A percentile compares a stretch with the other conserved stretches of the same genome.
These are phyloP conservation scores for Lentinula aciculospora DNA, from an alignment of 768 basidiomycete species.

Conservation along the genomic window DNA sequence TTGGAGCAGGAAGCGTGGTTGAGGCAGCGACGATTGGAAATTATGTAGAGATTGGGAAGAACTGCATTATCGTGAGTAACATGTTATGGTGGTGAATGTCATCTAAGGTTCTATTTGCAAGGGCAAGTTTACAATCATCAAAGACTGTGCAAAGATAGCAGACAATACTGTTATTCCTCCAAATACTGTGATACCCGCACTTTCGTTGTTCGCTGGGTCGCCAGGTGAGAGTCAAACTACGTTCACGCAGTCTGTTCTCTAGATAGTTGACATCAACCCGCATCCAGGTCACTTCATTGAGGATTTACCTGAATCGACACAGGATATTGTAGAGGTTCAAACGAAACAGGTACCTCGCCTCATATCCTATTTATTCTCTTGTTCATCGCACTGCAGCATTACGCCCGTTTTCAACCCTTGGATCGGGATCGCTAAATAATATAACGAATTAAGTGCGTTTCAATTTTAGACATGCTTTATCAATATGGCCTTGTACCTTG, in stretches of 20 bases:
- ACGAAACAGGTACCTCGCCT: slow-evolving; percentile 50
- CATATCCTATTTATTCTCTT: too few species aligned
- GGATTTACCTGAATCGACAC: slow-evolving; percentile 90
- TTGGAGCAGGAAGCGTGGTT: slow-evolving; percentile 82
- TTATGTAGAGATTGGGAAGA: slow-evolving; percentile 91
- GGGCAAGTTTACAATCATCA: slow-evolving; percentile 97
- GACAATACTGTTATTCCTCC: slow-evolving; percentile 89
- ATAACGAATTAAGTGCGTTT: not conserved
- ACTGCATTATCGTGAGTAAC: slow-evolving; percentile 81
- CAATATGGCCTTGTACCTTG: not conserved
- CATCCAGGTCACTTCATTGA: slow-evolving; percentile 67
- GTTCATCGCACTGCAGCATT: not conserved
- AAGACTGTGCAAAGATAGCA: slow-evolving; percentile 87
- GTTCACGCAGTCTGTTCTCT: not conserved
- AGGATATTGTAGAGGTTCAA: slow-evolving; percentile 81
- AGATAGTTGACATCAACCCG: not conserved
- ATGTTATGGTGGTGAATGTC: not conserved
- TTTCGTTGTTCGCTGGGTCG: slow-evolving; percentile 81
- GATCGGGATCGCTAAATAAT: not conserved
- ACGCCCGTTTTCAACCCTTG: slow-evolving; percentile 8
- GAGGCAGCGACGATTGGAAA: slow-evolving; percentile 95
- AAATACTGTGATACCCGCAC: slow-evolving; percentile 87
- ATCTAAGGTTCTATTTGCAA: slow-evolving; percentile 22
- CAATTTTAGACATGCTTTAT: not conserved
- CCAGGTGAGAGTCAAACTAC: slow-evolving; percentile 54